Conservation (phyloP, 768 basidiomycete species). For the Agaricus sinodeliciosus region DNA sequence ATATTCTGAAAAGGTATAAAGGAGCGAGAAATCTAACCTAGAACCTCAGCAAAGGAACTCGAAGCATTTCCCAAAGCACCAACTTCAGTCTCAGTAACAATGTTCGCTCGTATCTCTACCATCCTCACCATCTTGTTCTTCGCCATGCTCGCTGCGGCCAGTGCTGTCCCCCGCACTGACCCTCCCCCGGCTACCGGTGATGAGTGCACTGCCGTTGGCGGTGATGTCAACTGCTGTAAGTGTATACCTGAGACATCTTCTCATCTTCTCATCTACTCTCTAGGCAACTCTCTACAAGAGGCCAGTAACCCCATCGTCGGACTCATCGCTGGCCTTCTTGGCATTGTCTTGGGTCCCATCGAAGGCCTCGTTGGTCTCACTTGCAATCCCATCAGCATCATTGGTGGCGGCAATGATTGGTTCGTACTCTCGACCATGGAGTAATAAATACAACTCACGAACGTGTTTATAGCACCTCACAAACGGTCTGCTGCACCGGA, state of each 20-base stretch:
- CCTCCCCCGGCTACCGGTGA: constrained; percentile 10
- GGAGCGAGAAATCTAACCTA: too few relatives aligned
- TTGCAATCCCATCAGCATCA: constrained; percentile 24
- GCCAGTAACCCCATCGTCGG: constrained; percentile 12
- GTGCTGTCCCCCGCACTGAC: constrained; percentile 16
- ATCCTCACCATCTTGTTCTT: constrained; percentile 18
- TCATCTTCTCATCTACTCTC: not conserved
- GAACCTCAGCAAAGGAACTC: too few relatives aligned
- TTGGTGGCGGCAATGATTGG: constrained; percentile 21
- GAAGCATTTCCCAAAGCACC: too few relatives aligned
- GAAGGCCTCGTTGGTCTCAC: constrained; percentile 13
- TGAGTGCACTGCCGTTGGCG: constrained; percentile 21
- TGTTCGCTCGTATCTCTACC: constrained; percentile 20
- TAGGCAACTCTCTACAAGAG: constrained; percentile 19
- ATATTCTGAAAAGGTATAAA: too few relatives aligned
- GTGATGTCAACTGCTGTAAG: constrained; percentile 18
- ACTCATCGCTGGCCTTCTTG: constrained; percentile 24
- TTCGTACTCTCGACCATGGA: not conserved
- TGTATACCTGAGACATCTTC: not conserved
- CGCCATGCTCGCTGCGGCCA: constrained; percentile 21
- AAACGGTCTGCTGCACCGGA: constrained; percentile 25
- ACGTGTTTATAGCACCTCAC: constrained; percentile 13
- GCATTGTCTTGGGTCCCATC: constrained; percentile 19
- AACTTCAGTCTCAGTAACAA: constrained; percentile 12
- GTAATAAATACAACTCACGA: not conserved